Percentiles rank a stretch among this genome's conserved stretches.
phyloP scores from a whole-genome alignment of 2,329 filamentous ascomycete species.

The Exophiala mesophila region DNA sequence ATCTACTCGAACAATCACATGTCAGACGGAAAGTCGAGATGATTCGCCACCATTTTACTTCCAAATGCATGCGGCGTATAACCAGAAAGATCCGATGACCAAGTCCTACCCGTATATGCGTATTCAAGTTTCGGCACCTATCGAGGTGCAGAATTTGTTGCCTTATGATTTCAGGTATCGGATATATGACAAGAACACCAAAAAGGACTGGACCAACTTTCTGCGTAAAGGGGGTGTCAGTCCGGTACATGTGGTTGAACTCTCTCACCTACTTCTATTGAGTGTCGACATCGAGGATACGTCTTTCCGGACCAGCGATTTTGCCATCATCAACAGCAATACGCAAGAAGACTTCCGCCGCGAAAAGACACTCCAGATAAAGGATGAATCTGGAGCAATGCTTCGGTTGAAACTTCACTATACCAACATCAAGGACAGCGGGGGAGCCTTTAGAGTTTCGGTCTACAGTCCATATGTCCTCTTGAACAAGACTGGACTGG shows the following conservation, averaged over 20 bases:
- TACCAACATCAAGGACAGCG: conserved; percentile 81
- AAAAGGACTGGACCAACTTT: conserved; percentile 99
- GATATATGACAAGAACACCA: conserved; percentile 97
- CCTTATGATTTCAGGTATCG: conserved; percentile 99
- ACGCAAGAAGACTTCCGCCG: conserved; percentile 81
- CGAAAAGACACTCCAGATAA: conserved; percentile 73
- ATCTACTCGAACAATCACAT: conserved; percentile 81
- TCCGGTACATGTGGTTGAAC: conserved; percentile 92
- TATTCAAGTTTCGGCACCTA: conserved; percentile 81
- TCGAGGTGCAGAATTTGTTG: conserved; percentile 89
- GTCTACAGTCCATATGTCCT: conserved; percentile 94
- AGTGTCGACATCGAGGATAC: conserved; percentile 97
- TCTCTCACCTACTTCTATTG: conserved; percentile 86
- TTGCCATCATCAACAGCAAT: conserved; percentile 92
- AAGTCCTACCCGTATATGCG: conserved; percentile 92
- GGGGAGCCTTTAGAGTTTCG: conserved; percentile 91
- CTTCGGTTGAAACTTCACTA: conserved; percentile 86
- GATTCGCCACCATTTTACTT: conserved; percentile 84
- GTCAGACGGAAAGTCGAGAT: conserved; percentile 77
- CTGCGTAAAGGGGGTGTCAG: conserved; percentile 93
- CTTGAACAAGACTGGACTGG: conserved; percentile 88
- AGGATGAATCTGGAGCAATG: conserved; percentile 75
- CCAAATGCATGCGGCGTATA: conserved; percentile 82
- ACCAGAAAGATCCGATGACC: conserved; percentile 76
- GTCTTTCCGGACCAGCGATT: conserved; percentile 89